Percentiles rank a stretch among this genome's conserved stretches.
These are phyloP conservation scores for Pyricularia grisea DNA, from an alignment of 2,329 filamentous ascomycete genomes.

Conservation along the genomic window DNA sequence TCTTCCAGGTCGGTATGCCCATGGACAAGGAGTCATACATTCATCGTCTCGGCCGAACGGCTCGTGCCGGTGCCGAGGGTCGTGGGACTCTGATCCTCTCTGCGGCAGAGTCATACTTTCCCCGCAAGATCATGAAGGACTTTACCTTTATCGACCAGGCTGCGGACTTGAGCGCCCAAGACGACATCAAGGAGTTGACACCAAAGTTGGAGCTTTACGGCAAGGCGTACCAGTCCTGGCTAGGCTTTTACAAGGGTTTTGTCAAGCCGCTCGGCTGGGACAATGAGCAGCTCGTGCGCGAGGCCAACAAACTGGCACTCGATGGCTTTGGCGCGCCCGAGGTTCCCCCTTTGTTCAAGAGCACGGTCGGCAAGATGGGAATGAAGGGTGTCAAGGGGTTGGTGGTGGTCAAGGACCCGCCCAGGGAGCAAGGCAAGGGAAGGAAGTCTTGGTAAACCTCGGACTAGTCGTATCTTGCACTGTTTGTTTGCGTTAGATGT, in stretches of 20 bases:
- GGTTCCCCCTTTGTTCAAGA: slow-evolving; percentile 36
- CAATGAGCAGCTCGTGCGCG: slow-evolving; percentile 33
- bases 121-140: slow-evolving; percentile 38
- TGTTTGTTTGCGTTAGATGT: background rate
- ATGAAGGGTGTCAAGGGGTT: slow-evolving; percentile 41
- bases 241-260: slow-evolving; percentile 45
- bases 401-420: slow-evolving; percentile 32
- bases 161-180: slow-evolving; percentile 32
- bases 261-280: slow-evolving; percentile 33
- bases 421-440: slow-evolving; percentile 10
- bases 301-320: slow-evolving; percentile 41
- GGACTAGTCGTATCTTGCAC: background rate
- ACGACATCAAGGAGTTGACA: slow-evolving; percentile 28
- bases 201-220: slow-evolving; percentile 17
- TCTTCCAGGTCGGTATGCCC: slow-evolving; percentile 54
- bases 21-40: slow-evolving; percentile 54
- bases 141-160: slow-evolving; percentile 40
- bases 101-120: slow-evolving; percentile 39
- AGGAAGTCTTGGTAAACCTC: background rate
- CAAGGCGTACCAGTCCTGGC: slow-evolving; percentile 47
- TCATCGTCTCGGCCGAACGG: slow-evolving; percentile 58
- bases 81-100: slow-evolving; percentile 52
- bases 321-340: slow-evolving; percentile 36
- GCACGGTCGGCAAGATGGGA: slow-evolving; percentile 46
- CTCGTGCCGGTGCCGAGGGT: slow-evolving; percentile 53